Conservation (phyloP, 495 filamentous ascomycete genomes). For the Tuber melanosporum region DNA sequence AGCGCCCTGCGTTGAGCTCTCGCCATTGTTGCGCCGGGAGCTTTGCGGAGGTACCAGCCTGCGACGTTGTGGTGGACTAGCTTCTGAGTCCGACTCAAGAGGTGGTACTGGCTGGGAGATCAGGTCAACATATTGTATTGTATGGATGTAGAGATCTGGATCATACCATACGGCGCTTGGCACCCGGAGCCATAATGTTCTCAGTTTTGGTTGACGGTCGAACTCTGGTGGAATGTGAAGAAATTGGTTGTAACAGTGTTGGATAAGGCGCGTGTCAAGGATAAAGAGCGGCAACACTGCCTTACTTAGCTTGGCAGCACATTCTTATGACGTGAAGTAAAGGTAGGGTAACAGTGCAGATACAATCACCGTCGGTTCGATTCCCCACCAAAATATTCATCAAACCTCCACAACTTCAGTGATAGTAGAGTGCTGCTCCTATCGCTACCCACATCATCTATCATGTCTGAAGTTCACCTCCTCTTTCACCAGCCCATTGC, state of each 20-base stretch:
- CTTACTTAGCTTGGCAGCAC: background rate
- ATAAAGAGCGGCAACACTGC: background rate
- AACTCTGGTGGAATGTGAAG: background rate
- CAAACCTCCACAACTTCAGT: constrained; percentile 13
- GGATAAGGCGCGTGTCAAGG: background rate
- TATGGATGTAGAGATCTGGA: background rate
- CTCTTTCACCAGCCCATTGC: constrained; percentile 94
- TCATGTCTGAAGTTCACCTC: constrained; percentile 92
- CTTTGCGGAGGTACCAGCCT: constrained; percentile 18
- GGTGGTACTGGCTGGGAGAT: background rate
- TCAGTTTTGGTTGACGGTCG: background rate
- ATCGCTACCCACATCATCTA: constrained; percentile 49
- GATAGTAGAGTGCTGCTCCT: constrained; percentile 99
- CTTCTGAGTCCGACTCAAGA: constrained; percentile 1
- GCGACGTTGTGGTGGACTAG: constrained; percentile 29
- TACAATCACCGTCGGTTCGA: background rate
- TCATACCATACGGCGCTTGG: background rate
- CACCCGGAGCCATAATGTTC: background rate
- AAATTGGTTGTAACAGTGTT: background rate
- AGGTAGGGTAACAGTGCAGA: background rate
- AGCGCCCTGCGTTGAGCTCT: constrained; percentile 24
- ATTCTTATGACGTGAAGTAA: background rate
- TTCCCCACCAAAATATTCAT: background rate
- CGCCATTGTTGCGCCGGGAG: constrained; percentile 16
- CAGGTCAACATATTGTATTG: background rate